Base-by-base conservation (phyloP, 2,329 filamentous ascomycete genomes). In the Beauveria sp. region DNA sequence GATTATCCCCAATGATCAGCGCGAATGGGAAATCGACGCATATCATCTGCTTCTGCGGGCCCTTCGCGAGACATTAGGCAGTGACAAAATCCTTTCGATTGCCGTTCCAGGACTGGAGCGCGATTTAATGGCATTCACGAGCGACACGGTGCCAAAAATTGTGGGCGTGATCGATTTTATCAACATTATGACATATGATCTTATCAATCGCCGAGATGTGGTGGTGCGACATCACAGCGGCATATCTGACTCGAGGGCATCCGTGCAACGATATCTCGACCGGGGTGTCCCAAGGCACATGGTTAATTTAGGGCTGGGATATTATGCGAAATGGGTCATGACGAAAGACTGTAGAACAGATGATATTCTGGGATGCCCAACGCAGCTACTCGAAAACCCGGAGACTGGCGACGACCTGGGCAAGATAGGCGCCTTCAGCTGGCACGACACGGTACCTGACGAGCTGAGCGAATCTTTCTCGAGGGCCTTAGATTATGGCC, bases 181-280 rank as follows among this genome's bases (percentile, higher is more conserved):
- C 69, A 91, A 90, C 66, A 75, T 80, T 67, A 82, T 90, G 88
- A 80, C 82, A 1, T 90, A 90, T 70, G 87, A 90, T 67, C 73
- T 88, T 60, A 84, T 88, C 78, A 88, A 89, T 74, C 82, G 87
- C 40, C 84, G 88, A 40, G 84, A 90, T 72, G 84, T 72, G 48
- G 69, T 76, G 10, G 89, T 87, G 3, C 79, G 75, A 40, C 88
- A 91, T 70, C 86, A 89, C 69, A 86, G 80, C 48, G 84, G 84
- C n/a, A 76, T 90, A 7, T 68, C 75, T 16, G 79, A 76, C 10
- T 86, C 86, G 0, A 71, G 79, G 7, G 74, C 78, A 5, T 75
- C 82, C 3, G 70, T 90, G 50, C 73, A 85, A 55, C 79, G 79
- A 47, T 91, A 90, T 71, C 73, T 87, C 20, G 74, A 72, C 30